Evolutionary conservation across 805 yeast species (phyloP), one percentile per base, ranked within the genome.

Genomic region (Candida ulmi): DNA sequence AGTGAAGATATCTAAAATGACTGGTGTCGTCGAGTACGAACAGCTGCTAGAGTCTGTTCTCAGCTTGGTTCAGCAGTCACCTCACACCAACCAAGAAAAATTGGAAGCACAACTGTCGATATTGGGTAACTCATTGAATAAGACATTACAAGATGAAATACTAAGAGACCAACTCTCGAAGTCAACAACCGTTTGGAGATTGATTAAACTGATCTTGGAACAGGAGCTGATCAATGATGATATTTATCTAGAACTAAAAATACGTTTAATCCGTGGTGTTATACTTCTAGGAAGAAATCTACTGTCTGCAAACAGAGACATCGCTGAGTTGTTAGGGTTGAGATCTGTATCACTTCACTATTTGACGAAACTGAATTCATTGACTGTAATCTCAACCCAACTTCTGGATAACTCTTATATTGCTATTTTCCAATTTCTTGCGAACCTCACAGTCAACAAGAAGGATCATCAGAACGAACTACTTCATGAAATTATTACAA

Each of bases 281-380:
- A 40, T 75, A 1, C 44, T 78, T n/a, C 40, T 77, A n/a, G 57
- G 68, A 23, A 57, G 83, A 43, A 77, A 76, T 47, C 45, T 74
- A 18, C 62, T 69, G 1, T 65, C 63, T 2, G 46, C 55, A 28
- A 59, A 61, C 29, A 57, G 61, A 24, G 50, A 42, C 5, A 38
- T 54, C 5, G 60, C 68, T 5, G 60, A 55, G 36, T 43, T 46
- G 1, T 26, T 56, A 8, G 33, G 35, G 5, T 30, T 51, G 3
- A 21, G 44, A 34, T 9, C 17, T 2, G 30, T 16, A 3, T 31
- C 40, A 2, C 42, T 47, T 25, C 3, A 18, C 12, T 26, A 33
- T 12, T 8, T 44, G 4, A 4, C 21, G 1, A n/a, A 27, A 1
- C 3, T 43, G 11, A 34, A 39, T 5, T 15, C 24, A 5, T n/a